Conservation (phyloP, 2,329 filamentous ascomycete species). For the Pestalotiopsis sp. region DNA sequence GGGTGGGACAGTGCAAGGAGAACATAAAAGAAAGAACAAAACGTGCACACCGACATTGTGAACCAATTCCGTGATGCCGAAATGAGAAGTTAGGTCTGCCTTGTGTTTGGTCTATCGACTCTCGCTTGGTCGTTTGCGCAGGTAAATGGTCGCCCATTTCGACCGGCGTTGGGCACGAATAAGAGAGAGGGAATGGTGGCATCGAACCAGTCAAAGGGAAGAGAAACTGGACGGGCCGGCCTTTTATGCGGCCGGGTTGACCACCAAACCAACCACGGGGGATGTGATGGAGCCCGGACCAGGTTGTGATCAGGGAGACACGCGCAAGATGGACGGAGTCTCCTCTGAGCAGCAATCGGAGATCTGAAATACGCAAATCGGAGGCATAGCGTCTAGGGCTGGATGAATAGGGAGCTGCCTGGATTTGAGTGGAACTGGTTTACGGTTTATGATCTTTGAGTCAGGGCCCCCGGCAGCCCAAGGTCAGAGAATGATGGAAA, state of each 20-base stretch:
- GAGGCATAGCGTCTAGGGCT: not conserved
- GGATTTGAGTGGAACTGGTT: not conserved
- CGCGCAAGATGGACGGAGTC: not conserved
- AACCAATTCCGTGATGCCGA: constrained; percentile 7
- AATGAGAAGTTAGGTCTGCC: not conserved
- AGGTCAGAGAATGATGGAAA: constrained; percentile 2
- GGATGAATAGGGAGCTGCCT: not conserved
- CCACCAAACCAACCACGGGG: constrained; percentile 7
- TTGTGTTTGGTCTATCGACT: not conserved
- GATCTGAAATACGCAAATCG: not conserved
- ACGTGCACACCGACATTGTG: constrained; percentile 2
- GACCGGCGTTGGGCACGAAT: constrained; percentile 11
- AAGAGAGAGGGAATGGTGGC: not conserved
- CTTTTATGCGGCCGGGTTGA: constrained; percentile 12
- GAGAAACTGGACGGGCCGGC: constrained; percentile 4
- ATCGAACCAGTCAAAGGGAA: constrained; percentile 6
- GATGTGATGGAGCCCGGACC: not conserved
- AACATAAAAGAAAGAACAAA: not conserved
- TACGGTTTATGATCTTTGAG: constrained; percentile 4
- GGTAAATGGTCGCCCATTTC: not conserved
- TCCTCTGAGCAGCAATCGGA: constrained; percentile 8
- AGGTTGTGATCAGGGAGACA: not conserved
- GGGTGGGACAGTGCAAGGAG: not conserved
- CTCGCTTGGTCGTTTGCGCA: not conserved
- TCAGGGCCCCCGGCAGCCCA: not conserved